Evolutionary conservation across 1,284 basidiomycete species (phyloP), one percentile per base, ranked within the genome.

Genomic region (Inonotus obliquus): DNA sequence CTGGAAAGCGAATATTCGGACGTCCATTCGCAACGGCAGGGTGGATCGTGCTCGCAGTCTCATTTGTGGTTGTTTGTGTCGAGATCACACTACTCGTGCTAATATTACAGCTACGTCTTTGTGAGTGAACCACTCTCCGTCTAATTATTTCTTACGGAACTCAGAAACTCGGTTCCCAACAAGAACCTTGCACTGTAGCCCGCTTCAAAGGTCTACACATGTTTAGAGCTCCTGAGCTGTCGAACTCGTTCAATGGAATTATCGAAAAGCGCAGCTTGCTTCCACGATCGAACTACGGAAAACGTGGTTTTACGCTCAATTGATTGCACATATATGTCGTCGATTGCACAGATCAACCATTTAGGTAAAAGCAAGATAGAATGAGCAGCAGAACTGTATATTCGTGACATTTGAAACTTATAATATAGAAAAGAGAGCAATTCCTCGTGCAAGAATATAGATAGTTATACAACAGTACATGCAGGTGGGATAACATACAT

Each of bases 11-110:
- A 6, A 77, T 87, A 6, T 89, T 86, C 67, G 90, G 89, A 0
- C 77, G 87, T 23, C 89, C 90, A 13, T 93, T 92, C 70, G 72
- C 86, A n/a, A 91, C 91, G 0, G 89, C 91, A 13, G 91, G 91
- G 4, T 82, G 85, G 77, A 83, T 87, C 55, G 87, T 91, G 1
- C 65, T 89, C 1, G 74, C 78, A 6, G 82, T 92, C 5, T 79
- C 86, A 0, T 67, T 76, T 7, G 76, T 89, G 3, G 89, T 92
- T 0, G 81, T 81, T 1, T 73, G 76, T 0, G 81, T 87, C 10
- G 89, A 92, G 69, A 73, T 91, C 56, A 81, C 76, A 0, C 73
- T 93, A 41, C 70, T 92, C 17, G 80, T 83, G 4, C 77, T 92
- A 54, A 75, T 90, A 45, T 63, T 86, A 35, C 57, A 61, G 11